A percentile compares a stretch with the other conserved stretches of the same genome.
phyloP scores from a whole-genome alignment of 2,329 filamentous ascomycete species.

The Magnaporthiopsis poae region DNA sequence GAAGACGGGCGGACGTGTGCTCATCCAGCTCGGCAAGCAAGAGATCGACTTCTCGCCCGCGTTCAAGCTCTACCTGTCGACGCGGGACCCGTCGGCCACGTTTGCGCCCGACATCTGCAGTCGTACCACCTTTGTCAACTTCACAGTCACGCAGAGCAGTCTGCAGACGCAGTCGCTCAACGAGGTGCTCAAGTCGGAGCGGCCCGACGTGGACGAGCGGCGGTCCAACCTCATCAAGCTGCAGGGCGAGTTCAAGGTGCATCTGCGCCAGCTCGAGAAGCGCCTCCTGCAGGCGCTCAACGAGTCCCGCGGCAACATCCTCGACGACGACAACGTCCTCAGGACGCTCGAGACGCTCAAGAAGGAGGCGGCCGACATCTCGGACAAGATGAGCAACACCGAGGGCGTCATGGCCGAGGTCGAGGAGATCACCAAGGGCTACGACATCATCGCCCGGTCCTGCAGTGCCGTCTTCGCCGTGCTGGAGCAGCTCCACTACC shows the following conservation, averaged over 20 bases:
- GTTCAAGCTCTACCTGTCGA: slow-evolving; percentile 91
- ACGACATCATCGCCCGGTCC: slow-evolving; percentile 82
- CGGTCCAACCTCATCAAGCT: slow-evolving; percentile 96
- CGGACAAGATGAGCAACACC: slow-evolving; percentile 88
- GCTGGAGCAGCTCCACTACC: slow-evolving; percentile 89
- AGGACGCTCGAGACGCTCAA: slow-evolving; percentile 95
- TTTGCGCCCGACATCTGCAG: slow-evolving; percentile 97
- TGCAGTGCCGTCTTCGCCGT: slow-evolving; percentile 97
- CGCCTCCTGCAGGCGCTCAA: slow-evolving; percentile 88
- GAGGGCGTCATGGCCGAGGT: slow-evolving; percentile 98
- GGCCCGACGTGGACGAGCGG: slow-evolving; percentile 91
- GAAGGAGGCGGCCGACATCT: slow-evolving; percentile 93
- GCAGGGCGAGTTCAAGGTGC: slow-evolving; percentile 98
- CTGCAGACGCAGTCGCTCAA: slow-evolving; percentile 95
- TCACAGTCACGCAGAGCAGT: slow-evolving; percentile 97
- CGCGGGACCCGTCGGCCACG: slow-evolving; percentile 83
- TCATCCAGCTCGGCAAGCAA: slow-evolving; percentile 96
- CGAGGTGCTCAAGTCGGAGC: slow-evolving; percentile 92
- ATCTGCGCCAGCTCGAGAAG: slow-evolving; percentile 90
- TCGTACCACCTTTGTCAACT: slow-evolving; percentile 97
- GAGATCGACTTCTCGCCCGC: slow-evolving; percentile 98
- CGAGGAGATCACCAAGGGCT: slow-evolving; percentile 87
- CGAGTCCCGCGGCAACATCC: slow-evolving; percentile 91
- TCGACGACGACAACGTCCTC: slow-evolving; percentile 96
- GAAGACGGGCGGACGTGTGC: slow-evolving; percentile 90